Evolutionary conservation across 2,329 filamentous ascomycete genomes (phyloP), one percentile per base, ranked within the genome.

Genomic region (Emericellopsis cladophorae): DNA sequence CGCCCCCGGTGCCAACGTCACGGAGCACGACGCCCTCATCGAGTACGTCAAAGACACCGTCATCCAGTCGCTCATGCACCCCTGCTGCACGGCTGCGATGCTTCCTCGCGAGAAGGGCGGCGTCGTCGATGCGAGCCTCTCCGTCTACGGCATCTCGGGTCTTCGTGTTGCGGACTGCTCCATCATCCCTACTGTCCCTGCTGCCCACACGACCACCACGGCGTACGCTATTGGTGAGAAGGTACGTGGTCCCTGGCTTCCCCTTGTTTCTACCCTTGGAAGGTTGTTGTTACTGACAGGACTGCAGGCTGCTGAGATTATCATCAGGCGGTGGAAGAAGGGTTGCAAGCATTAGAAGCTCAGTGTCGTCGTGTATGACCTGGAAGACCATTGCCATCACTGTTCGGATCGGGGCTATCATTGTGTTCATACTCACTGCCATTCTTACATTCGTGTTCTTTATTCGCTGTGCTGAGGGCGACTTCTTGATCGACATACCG

Each of bases 151-250:
- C 14, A 51, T 57, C 21, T 41, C 45, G 11, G 50, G 52, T 36
- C 43, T 62, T 36, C 53, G 58, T 29, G 51, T 63, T 32, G 55
- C 50, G 24, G 53, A 54, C 40, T 47, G 44, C 39, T 50, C 47
- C 32, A 49, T 55, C 26, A 49, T 55, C 24, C 52, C 52, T n/a
- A 45, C 41, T 15, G 31, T 51, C 11, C 49, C 49, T 24, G 47
- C 43, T 31, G 39, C 50, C 66, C 70, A 14, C 68, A 74, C 49
- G 32, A 49, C 45, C 48, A 72, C 72, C 63, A 68, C 68, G 7
- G 70, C 68, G 7, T 74, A 73, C 51, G 68, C 66, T 3, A 72
- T 74, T 48, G 70, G 66, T 1, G 70, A 74, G 54, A 69, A 69
- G 48, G 50, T 47, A 41, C 41, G 43, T 40, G 10, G 10, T 39